Percentiles rank a stretch among this genome's conserved stretches.
These are phyloP conservation scores for Nannizzia gypsea DNA, from an alignment of 2,329 filamentous ascomycete species.

Conservation along the genomic window DNA sequence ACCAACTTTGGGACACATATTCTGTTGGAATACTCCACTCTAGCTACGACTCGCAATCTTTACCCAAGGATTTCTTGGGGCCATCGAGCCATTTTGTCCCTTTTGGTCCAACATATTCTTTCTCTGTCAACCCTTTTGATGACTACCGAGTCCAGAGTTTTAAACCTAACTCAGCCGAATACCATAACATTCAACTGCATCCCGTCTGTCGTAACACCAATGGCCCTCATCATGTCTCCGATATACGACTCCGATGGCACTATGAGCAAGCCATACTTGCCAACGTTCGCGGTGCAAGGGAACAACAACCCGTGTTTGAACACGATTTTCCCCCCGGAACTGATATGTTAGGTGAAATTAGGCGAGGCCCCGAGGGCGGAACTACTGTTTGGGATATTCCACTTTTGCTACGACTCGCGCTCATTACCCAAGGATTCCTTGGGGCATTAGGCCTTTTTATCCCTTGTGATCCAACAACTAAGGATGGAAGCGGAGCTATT, in stretches of 20 bases:
- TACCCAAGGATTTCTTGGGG: too few relatives aligned
- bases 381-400: too few relatives aligned
- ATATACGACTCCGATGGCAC: slow-evolving; percentile 16
- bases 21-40: too few relatives aligned
- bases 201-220: background rate
- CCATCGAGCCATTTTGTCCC: too few relatives aligned
- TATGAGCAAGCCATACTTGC: slow-evolving; percentile 11
- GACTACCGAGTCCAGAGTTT: slow-evolving; percentile 20
- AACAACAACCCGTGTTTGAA: background rate
- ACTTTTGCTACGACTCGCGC: too few relatives aligned
- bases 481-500: background rate
- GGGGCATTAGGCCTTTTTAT: too few relatives aligned
- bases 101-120: slow-evolving; percentile 10
- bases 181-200: background rate
- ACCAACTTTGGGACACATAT: too few relatives aligned
- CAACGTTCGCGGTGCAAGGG: slow-evolving; percentile 14
- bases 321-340: background rate
- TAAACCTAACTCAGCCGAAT: slow-evolving; percentile 8
- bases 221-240: background rate
- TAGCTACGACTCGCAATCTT: too few relatives aligned
- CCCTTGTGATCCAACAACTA: too few relatives aligned
- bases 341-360: slow-evolving; percentile 2
- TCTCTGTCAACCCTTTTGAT: slow-evolving; percentile 19
- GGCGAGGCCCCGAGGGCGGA: too few relatives aligned
- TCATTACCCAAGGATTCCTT: too few relatives aligned